Percentiles rank a stretch among this genome's conserved stretches.
Evolutionary conservation across 2,329 filamentous ascomycete genomes (phyloP).

Genomic region (Aspergillus sergii): DNA sequence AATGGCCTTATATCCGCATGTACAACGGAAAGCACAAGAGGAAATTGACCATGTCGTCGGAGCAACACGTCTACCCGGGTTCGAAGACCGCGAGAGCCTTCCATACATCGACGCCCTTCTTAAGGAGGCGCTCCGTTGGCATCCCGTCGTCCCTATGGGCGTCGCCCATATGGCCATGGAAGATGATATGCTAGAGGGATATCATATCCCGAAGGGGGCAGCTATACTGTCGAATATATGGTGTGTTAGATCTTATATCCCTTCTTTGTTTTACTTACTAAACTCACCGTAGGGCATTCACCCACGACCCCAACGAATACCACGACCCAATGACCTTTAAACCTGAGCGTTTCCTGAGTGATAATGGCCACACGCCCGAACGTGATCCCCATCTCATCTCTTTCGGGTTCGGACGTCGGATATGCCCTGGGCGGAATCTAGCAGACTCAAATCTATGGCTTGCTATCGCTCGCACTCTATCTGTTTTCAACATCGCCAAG

Average conservation of each 20-base stretch:
- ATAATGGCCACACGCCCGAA: constrained; percentile 34
- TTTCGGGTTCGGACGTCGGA: constrained; percentile 27
- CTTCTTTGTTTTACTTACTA: not conserved
- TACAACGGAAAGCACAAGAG: constrained; percentile 11
- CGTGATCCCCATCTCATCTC: constrained; percentile 37
- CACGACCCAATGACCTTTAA: constrained; percentile 42
- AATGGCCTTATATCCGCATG: constrained; percentile 12
- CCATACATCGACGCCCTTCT: constrained; percentile 36
- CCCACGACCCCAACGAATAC: constrained; percentile 41
- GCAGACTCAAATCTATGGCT: constrained; percentile 26
- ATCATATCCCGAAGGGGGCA: constrained; percentile 38
- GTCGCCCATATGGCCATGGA: constrained; percentile 27
- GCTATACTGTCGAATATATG: constrained; percentile 40
- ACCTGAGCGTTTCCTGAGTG: constrained; percentile 46
- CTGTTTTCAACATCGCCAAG: constrained; percentile 23
- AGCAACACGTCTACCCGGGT: constrained; percentile 1
- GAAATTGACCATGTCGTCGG: constrained; percentile 15
- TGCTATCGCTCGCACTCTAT: constrained; percentile 16
- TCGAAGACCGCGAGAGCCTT: constrained; percentile 8
- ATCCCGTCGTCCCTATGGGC: constrained; percentile 30
- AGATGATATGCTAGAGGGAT: constrained; percentile 29
- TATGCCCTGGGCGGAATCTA: constrained; percentile 24
- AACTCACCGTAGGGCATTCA: constrained; percentile 38
- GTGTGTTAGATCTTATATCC: constrained; percentile 19
- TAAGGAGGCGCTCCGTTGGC: constrained; percentile 38